Base-by-base conservation (phyloP, 371 early-diverging fungal species). In the Mycotypha africana region DNA sequence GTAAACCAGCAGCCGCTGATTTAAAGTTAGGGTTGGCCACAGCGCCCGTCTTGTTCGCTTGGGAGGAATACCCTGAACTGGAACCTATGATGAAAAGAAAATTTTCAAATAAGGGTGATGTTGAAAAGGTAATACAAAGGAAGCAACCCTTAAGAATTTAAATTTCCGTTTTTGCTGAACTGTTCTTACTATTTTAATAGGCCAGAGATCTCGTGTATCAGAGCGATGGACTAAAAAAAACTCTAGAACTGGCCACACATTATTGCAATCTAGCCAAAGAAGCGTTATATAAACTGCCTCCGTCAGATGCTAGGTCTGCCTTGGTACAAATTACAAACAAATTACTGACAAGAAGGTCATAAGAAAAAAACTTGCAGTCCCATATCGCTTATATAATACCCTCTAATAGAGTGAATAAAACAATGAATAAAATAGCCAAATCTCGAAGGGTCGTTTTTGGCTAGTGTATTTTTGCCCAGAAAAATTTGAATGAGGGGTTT, bases 21-120 rank as follows among this genome's bases (percentile, higher is more conserved):
- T 33, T 33, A 33, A 82, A 90, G 54, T 73, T 92, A 12, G 95
- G 95, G 3, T 65, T 93, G 46, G 91, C 93, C 23, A 95, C 96
- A 11, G 96, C 95, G 2, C 97, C 97, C 0, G 93, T 97, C 1
- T 66, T 97, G 30, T 95, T 86, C 65, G 95, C 97, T 2, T 89
- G 91, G 73, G 88, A 92, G 49, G 85, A 91, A 62, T 90, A 72
- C 53, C 89, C 95, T 0, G 88, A 91, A 56, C 65, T 97, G 32
- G 85, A 83, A 4, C 83, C 83, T 8, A 60, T 93, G 38, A 90
- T 95, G 38, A 86, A 89, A 39, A 87, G 97, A 30, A 85, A 88
- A 51, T 97, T 97, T 59, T 51, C 70, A 12, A 42, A 68, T 9
- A 58, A 74, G 24, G 87, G 84, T 6, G 88, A 89, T 53, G 78